Evolutionary conservation across 2,329 filamentous ascomycete genomes (phyloP).

Genomic region (Elsinoe perseae): DNA sequence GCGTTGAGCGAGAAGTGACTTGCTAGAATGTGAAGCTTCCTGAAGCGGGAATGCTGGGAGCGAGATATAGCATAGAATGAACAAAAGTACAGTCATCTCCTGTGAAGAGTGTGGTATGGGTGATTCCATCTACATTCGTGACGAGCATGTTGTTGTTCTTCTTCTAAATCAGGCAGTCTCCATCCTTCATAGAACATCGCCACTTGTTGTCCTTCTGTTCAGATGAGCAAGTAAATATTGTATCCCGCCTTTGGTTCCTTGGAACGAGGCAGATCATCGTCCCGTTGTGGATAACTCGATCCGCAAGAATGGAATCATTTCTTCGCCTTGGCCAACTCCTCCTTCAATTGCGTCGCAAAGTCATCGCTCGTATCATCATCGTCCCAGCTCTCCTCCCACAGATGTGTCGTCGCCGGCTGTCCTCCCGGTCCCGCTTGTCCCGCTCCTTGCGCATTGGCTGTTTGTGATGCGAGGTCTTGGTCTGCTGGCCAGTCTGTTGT

Average conservation of each 20-base stretch:
- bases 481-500: conserved; percentile 80
- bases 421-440: conserved; percentile 11
- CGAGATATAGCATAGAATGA: not conserved
- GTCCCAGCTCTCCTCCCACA: conserved; percentile 99
- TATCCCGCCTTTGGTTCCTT: no score
- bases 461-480: conserved; percentile 55
- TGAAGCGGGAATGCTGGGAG: not conserved
- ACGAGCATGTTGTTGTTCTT: not conserved
- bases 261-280: no score
- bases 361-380: conserved; percentile 96
- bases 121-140: not conserved
- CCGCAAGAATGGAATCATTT: no score
- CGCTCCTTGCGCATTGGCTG: conserved; percentile 47
- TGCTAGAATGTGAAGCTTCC: not conserved
- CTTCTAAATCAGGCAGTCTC: not conserved
- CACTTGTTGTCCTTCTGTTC: no score
- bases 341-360: conserved; percentile 92
- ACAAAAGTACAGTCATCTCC: not conserved
- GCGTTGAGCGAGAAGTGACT: conserved; percentile 49
- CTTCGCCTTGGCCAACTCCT: conserved; percentile 32
- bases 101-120: not conserved
- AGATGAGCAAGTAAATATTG: no score
- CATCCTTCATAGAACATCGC: not conserved
- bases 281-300: no score
- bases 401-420: conserved; percentile 47